These are phyloP conservation scores for Selenicereus undatus DNA, from an alignment of 148 eudicot genomes.

Conservation along the genomic window DNA sequence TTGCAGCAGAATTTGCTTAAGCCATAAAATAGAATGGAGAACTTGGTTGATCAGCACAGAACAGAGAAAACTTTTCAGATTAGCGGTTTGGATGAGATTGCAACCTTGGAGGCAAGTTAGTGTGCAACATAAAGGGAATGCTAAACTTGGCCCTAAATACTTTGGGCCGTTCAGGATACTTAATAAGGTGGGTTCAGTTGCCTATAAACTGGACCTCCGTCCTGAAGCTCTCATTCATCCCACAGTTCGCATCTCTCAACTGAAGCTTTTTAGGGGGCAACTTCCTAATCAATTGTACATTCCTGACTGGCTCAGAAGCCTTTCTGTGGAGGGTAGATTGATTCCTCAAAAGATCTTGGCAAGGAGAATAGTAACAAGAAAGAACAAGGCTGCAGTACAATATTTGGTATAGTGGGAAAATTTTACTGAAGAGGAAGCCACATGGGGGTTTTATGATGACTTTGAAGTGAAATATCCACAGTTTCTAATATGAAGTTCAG, in stretches of 20 bases:
- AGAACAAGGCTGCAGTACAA: neutral
- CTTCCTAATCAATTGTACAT: neutral
- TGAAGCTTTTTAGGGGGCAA: neutral
- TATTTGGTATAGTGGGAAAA: neutral
- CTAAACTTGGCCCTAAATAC: neutral
- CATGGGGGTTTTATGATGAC: neutral
- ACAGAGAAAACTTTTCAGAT: neutral
- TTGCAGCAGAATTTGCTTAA: too few relatives aligned
- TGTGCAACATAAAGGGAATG: neutral
- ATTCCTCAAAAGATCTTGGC: neutral
- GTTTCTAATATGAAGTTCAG: too few relatives aligned
- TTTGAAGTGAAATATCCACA: neutral
- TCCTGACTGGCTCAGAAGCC: neutral
- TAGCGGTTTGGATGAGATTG: neutral
- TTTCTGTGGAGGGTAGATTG: neutral
- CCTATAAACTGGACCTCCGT: conserved; percentile 7
- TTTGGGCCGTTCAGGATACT: neutral
- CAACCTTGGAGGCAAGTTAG: neutral
- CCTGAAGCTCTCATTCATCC: neutral
- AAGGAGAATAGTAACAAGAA: neutral
- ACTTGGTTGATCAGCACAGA: neutral
- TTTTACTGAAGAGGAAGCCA: neutral
- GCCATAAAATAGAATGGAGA: neutral
- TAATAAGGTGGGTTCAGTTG: neutral
- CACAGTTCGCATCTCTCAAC: neutral